phyloP scores from a whole-genome alignment of 2,329 filamentous ascomycete species.

The Magnaporthiopsis poae region DNA sequence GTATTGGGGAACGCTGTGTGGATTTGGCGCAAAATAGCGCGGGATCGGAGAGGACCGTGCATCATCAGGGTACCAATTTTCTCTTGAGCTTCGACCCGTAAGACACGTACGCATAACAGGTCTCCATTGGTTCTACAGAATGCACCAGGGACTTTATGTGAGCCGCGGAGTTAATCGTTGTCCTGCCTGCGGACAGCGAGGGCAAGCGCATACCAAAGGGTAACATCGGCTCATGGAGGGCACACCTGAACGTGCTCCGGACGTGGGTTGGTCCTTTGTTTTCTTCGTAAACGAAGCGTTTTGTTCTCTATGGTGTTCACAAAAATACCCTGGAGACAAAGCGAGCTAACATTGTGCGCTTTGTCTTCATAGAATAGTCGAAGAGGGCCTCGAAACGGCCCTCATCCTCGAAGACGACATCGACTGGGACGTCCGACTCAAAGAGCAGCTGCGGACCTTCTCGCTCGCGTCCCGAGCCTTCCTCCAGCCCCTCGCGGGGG shows the following conservation, averaged over 20 bases:
- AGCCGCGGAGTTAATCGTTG: too few relatives aligned
- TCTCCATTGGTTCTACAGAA: too few relatives aligned
- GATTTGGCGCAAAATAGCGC: too few relatives aligned
- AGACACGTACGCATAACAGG: too few relatives aligned
- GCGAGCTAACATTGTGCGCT: neutral
- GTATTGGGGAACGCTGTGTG: too few relatives aligned
- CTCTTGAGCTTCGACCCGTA: too few relatives aligned
- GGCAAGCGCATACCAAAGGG: constrained; percentile 22
- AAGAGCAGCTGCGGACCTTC: constrained; percentile 34
- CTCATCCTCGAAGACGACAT: constrained; percentile 48
- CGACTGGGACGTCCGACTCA: constrained; percentile 46
- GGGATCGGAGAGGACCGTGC: too few relatives aligned
- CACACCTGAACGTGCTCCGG: constrained; percentile 29
- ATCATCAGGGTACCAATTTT: too few relatives aligned
- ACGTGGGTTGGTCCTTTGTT: constrained; percentile 15
- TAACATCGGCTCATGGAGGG: constrained; percentile 29
- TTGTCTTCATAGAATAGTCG: constrained; percentile 26
- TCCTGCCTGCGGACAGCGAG: constrained; percentile 23
- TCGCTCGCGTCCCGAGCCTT: constrained; percentile 27
- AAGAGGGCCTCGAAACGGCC: constrained; percentile 34
- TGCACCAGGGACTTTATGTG: too few relatives aligned
- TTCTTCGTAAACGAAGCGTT: neutral
- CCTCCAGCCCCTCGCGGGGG: constrained; percentile 21
- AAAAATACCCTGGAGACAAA: neutral
- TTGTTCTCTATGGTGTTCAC: neutral